Percentiles rank a stretch among this genome's conserved stretches.
phyloP scores from a whole-genome alignment of 2,329 filamentous ascomycete species.

The Colletotrichum sp. region DNA sequence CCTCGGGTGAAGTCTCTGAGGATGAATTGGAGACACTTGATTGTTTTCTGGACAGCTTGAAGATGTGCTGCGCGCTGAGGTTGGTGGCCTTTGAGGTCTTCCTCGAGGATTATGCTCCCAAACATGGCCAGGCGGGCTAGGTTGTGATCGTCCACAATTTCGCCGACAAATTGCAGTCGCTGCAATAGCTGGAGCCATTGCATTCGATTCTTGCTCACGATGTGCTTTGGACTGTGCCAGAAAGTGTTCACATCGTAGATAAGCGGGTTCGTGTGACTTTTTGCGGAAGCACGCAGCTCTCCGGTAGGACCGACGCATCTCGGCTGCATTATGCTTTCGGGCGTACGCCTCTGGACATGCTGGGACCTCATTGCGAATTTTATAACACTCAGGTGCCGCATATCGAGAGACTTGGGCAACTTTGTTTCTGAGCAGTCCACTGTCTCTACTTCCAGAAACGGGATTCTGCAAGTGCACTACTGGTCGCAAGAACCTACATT shows the following conservation, averaged over 20 bases:
- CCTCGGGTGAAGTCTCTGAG: not conserved
- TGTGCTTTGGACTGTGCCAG: not conserved
- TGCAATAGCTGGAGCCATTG: not conserved
- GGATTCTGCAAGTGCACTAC: too few relatives aligned
- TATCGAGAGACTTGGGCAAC: too few relatives aligned
- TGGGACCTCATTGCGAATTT: too few relatives aligned
- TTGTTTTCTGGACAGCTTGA: not conserved
- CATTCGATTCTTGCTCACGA: not conserved
- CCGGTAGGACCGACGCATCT: not conserved
- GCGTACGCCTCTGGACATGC: not conserved
- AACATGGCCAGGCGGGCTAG: not conserved
- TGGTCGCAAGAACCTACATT: too few relatives aligned
- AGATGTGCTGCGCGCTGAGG: not conserved
- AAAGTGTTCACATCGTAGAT: not conserved
- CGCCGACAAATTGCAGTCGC: not conserved
- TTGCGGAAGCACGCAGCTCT: not conserved
- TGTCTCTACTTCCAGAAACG: too few relatives aligned
- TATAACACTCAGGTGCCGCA: too few relatives aligned
- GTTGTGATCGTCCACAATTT: not conserved
- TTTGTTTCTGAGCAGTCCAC: too few relatives aligned
- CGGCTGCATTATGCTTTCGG: not conserved
- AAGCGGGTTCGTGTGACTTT: not conserved
- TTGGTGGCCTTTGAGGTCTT: not conserved
- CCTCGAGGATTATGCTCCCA: not conserved
- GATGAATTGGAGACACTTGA: not conserved